Base-by-base conservation (phyloP, 768 basidiomycete genomes). In the Basidioascus undulatus region DNA sequence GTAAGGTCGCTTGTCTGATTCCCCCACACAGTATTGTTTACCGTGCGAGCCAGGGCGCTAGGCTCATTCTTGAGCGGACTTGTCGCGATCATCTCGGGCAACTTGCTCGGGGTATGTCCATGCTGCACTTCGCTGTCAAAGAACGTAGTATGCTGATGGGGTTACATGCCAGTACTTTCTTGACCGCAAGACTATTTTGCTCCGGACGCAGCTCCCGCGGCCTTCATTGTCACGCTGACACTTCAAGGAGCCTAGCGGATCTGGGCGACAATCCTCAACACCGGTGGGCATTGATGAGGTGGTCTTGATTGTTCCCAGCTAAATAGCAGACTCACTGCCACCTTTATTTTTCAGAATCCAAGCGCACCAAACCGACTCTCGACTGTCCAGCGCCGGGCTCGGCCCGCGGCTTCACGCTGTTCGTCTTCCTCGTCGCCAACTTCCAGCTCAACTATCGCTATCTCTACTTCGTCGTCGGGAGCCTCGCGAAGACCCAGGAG, bases 31-130 rank as follows among this genome's bases (percentile, higher is more conserved):
- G 37, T 42, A 6, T 36, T 39, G 38, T 46, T 31, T 39, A 35
- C 41, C 7, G 42, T 43, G 11, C 45, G 45, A n/a, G 41, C 30
- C 3, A 41, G 45, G 7, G 45, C 45, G 3, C 42, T 46, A 23
- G 45, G 45, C 16, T 33, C 31, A 6, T 43, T 46, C 45, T 34
- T 46, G 24, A 33, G 32, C 8, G 45, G 38, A 19, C 2, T 46
- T n/a, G 35, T 36, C 11, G 35, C 38, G 34, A 46, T 46, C 41
- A 23, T 39, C 39, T 19, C 19, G 12, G 42, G 42, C 28, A 35
- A 42, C 32, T 19, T 46, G 13, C 35, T 46, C 18, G 45, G 41
- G 2, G 24, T 42, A 15, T 8, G 35, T 9, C 9, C 28, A 30
- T n/a, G n/a, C n/a, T n/a, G n/a, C n/a, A n/a, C n/a, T n/a, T n/a